Conservation (phyloP, 768 basidiomycete species). For the Kwoniella mangroviensis region DNA sequence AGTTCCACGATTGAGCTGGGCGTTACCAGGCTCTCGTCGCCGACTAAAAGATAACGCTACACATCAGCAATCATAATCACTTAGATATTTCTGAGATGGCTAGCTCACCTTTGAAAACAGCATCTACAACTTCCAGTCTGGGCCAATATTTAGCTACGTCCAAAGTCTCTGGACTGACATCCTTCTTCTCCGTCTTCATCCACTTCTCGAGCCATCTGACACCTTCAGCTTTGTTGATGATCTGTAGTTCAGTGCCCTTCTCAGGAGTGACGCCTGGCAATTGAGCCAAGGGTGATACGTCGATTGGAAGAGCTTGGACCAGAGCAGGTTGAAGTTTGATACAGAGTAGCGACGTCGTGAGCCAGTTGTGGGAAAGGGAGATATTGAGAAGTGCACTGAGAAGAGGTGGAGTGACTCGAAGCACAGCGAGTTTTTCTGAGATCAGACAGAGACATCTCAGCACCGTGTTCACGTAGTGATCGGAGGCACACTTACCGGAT, state of each 20-base stretch:
- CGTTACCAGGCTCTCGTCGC: constrained; percentile 84
- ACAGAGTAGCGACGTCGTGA: constrained; percentile 72
- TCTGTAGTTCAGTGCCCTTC: constrained; percentile 51
- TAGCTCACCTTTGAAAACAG: constrained; percentile 77
- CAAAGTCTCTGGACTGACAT: constrained; percentile 61
- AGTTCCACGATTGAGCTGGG: constrained; percentile 88
- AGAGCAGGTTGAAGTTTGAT: constrained; percentile 85
- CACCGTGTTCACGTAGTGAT: too few relatives aligned
- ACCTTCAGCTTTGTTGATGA: constrained; percentile 61
- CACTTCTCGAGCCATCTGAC: constrained; percentile 59
- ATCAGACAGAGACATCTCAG: constrained; percentile 1
- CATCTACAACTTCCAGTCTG: constrained; percentile 75
- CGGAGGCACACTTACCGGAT: constrained; percentile 64
- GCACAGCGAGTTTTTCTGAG: constrained; percentile 71
- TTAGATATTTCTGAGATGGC: background rate
- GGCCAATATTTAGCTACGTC: constrained; percentile 70
- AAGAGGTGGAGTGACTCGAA: constrained; percentile 73
- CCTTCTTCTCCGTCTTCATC: constrained; percentile 38
- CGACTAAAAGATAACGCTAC: constrained; percentile 64
- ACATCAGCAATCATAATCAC: constrained; percentile 7
- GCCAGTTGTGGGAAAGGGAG: constrained; percentile 84
- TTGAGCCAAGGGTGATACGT: constrained; percentile 66
- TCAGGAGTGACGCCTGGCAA: constrained; percentile 70
- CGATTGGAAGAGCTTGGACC: constrained; percentile 72
- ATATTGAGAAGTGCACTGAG: constrained; percentile 82